Base-by-base conservation (phyloP, 1,139 yeast genomes). In the Magnusiomyces sp. region DNA sequence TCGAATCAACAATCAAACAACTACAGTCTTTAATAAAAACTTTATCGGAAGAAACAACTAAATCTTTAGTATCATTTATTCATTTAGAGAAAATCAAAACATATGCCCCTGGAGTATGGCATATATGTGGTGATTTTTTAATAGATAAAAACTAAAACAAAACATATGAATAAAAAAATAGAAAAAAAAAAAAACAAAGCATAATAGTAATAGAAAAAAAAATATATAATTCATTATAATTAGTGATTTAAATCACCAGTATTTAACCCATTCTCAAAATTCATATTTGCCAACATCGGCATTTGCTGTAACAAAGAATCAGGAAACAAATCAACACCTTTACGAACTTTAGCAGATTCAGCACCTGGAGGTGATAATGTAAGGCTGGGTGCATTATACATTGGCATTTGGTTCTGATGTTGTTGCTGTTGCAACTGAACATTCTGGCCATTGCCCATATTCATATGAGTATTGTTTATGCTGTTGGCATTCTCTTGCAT, bases 21-120 rank as follows among this genome's bases (percentile, higher is more conserved):
- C 19, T 36, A 10, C 23, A 36, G 14, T 5, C 7, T 11, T 23
- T 36, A 11, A 16, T 32, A 29, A 23, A 29, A 9, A 2, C 2
- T 14, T 40, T 20, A 9, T 5, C 5, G 5, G 27, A 40, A 13
- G 19, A 13, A 29, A 16, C 6, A 19, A 27, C 5, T 41, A 29
- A 13, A 11, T 11, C 49, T 56, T n/a, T 43, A 23, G 47, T 54
- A 14, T 16, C 41, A 45, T 58, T 52, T 34, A n/a, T 58, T 2
- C 74, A 74, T 53, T 54, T 77, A 2, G 84, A 82, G 53, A 77
- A 71, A 56, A 84, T 88, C 50, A 87, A 87, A 67, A 84, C 92
- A 0, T 88, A 81, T 71, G 95, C 95, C 0, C 95, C 95, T 0
- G 94, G 83, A 47, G 78, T 87, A 1, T 83, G 87, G 83, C 96